phyloP scores from a whole-genome alignment of 495 filamentous ascomycete species.

The Penicillium steckii region DNA sequence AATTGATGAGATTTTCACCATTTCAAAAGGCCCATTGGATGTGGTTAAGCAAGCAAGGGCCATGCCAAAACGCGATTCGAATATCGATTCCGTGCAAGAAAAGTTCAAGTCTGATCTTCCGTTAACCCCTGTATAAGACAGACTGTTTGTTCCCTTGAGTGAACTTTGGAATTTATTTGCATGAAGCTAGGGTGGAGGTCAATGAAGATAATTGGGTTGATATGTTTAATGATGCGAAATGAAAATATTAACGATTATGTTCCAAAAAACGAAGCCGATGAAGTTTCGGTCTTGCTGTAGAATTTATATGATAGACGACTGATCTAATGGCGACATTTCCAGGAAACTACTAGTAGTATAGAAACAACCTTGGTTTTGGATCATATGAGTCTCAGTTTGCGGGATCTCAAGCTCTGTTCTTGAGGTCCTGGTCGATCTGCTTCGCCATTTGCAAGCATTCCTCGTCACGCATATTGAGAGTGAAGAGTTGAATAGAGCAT shows the following conservation, averaged over 20 bases:
- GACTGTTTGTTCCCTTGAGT: too few species aligned
- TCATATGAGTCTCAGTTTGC: neutral
- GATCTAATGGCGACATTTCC: too few species aligned
- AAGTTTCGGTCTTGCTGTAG: too few species aligned
- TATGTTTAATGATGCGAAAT: neutral
- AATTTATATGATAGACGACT: too few species aligned
- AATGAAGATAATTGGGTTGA: neutral
- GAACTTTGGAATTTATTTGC: neutral
- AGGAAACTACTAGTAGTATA: neutral
- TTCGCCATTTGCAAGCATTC: slow-evolving; percentile 26
- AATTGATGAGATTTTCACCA: slow-evolving; percentile 47
- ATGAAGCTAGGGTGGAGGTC: neutral
- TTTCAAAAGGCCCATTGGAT: slow-evolving; percentile 17
- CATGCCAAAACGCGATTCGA: slow-evolving; percentile 8
- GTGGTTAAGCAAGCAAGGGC: slow-evolving; percentile 14
- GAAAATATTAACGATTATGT: neutral
- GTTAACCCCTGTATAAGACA: neutral
- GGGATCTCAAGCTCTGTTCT: neutral
- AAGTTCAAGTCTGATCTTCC: neutral
- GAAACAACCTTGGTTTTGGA: too few species aligned
- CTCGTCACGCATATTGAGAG: slow-evolving; percentile 25
- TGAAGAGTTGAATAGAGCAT: slow-evolving; percentile 22
- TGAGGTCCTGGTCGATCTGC: slow-evolving; percentile 19
- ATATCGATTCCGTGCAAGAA: neutral
- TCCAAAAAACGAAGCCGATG: neutral